Base-by-base conservation (phyloP, 2,329 filamentous ascomycete genomes). In the Xylaria sp. region DNA sequence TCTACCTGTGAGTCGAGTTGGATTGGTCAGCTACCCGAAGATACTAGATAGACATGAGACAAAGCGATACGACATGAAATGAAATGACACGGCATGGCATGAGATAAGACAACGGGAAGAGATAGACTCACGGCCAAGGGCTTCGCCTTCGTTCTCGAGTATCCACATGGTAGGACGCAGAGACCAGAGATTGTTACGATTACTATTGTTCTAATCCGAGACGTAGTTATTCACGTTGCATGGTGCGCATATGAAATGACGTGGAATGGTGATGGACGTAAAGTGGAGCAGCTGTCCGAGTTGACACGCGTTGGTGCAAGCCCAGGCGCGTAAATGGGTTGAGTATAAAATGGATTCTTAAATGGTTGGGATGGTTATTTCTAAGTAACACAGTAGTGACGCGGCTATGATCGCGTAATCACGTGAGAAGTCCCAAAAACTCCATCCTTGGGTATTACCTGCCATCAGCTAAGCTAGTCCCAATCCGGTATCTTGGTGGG, bases 131-230 rank as follows among this genome's bases (percentile, higher is more conserved):
- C 85, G 84, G 66, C 83, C 81, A 65, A 85, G 81, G 64, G 83
- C 81, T 71, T 83, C 83, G 66, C 82, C 82, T 70, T 86, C 84
- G 74, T 84, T 84, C 72, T 86, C 85, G 25, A 88, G 79, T 70
- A 87, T 82, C 86, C 86, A 88, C 86, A 88, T 88, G 60, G n/a
- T 47, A 27, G 1, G 29, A 23, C 42, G 29, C 27, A 47, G 44
- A 65, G 23, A 44, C 37, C 12, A 21, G 5, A 18, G 29, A 35
- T 21, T 54, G n/a, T 54, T 16, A 3, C 8, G 27, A 21, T 21
- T 32, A 12, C 51, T 13, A 42, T 44, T n/a, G n/a, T 55, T 23
- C 40, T 50, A 47, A 57, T 35, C 40, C 16, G 25, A 60, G 51
- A 32, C 35, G n/a, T 27, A 23, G 8, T 60, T 62, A 42, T 54